Percentiles rank a stretch among this genome's conserved stretches.
Evolutionary conservation across 495 filamentous ascomycete species (phyloP).

Genomic region (Penicillium paxilli): DNA sequence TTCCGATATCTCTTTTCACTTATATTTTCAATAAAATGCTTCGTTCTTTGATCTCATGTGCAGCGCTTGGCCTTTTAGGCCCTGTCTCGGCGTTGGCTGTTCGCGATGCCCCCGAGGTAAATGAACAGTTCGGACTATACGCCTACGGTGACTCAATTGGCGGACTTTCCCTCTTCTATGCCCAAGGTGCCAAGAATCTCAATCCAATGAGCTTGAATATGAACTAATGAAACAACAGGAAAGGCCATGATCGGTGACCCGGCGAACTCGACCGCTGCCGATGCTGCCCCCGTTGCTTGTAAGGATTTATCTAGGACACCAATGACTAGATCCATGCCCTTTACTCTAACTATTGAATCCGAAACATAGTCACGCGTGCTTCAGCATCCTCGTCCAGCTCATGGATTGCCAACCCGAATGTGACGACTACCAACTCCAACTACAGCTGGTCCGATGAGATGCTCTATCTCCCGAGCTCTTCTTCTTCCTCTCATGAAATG

Average conservation of each 20-base stretch:
- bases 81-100: background rate
- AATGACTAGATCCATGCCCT: too few species aligned
- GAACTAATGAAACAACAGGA: background rate
- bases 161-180: background rate
- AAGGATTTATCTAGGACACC: too few species aligned
- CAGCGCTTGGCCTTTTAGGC: background rate
- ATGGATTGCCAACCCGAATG: conserved; percentile 7
- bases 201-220: background rate
- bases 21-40: background rate
- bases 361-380: background rate
- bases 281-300: conserved; percentile 1
- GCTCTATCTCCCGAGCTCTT: conserved; percentile 6
- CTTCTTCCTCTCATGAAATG: conserved; percentile 5
- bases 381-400: background rate
- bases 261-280: conserved; percentile 4
- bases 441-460: conserved; percentile 5
- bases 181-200: background rate
- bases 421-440: background rate
- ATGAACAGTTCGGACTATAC: background rate
- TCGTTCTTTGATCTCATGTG: background rate
- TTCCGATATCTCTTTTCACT: background rate
- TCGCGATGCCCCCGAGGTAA: background rate
- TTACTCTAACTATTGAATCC: background rate
- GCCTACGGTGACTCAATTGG: background rate
- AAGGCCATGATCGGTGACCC: conserved; percentile 5